Conservation (phyloP, 106 monocot species). For the Alisma plantagoaquatica region DNA sequence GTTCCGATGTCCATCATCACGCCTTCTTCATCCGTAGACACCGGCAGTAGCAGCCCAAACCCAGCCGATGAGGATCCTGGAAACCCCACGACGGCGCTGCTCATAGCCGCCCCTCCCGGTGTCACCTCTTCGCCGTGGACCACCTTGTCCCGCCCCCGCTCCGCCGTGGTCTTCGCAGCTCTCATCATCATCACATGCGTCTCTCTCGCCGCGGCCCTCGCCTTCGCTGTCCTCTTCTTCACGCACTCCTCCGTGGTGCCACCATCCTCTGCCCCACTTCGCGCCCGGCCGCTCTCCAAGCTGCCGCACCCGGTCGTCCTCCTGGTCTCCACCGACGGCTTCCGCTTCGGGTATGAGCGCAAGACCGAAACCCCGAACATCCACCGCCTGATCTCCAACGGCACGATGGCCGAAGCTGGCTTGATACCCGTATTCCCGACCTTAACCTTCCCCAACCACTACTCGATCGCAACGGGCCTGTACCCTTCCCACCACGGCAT, state of each 20-base stretch:
- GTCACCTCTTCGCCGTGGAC: background rate
- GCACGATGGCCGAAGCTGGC: conserved; percentile 41
- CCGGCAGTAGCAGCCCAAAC: background rate
- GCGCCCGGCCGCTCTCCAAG: conserved; percentile 12
- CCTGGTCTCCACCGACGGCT: conserved; percentile 61
- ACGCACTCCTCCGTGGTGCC: background rate
- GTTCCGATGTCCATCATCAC: no score
- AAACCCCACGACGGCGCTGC: conserved; percentile 6
- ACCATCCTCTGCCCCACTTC: background rate
- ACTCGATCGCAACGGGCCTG: conserved; percentile 63
- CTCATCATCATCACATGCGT: conserved; percentile 7
- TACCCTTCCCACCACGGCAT: conserved; percentile 60
- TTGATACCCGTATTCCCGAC: conserved; percentile 55
- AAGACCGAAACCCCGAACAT: conserved; percentile 48
- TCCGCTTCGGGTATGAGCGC: conserved; percentile 64
- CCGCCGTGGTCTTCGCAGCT: background rate
- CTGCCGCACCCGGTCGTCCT: conserved; percentile 33
- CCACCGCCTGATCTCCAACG: conserved; percentile 39
- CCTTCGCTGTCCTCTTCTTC: background rate
- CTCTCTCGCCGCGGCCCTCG: background rate
- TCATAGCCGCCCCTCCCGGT: background rate
- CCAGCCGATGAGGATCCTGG: background rate
- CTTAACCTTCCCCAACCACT: conserved; percentile 71
- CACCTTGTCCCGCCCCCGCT: background rate
- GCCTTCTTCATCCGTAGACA: no score